phyloP scores from a whole-genome alignment of 345 rosid genomes.

The Garcia nutans region DNA sequence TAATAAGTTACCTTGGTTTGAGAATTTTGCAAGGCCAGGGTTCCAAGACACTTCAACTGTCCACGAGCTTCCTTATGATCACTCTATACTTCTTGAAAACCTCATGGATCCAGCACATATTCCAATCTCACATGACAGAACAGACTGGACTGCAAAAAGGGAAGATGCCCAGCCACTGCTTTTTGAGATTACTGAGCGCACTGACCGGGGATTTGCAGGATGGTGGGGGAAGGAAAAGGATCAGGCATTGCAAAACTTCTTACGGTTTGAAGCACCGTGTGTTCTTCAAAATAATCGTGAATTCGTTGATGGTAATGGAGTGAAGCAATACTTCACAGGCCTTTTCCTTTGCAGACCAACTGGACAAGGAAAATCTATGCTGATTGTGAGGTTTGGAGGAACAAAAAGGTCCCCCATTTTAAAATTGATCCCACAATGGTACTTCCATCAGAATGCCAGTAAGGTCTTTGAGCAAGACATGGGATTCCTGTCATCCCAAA shows the following conservation, averaged over 20 bases:
- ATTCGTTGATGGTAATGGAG: constrained; percentile 56
- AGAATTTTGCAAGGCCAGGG: constrained; percentile 72
- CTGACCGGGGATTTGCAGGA: constrained; percentile 80
- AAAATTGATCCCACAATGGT: constrained; percentile 71
- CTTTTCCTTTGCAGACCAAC: constrained; percentile 92
- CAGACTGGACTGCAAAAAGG: constrained; percentile 81
- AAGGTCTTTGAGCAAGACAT: constrained; percentile 94
- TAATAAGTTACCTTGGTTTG: constrained; percentile 84
- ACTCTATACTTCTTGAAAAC: constrained; percentile 90
- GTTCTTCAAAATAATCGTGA: constrained; percentile 75
- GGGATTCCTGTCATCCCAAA: constrained; percentile 92
- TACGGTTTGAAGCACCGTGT: constrained; percentile 80
- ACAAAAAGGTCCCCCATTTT: constrained; percentile 55
- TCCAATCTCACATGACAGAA: constrained; percentile 89
- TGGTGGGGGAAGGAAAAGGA: constrained; percentile 85
- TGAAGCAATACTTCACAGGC: constrained; percentile 65
- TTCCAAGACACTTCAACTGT: constrained; percentile 66
- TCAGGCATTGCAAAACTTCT: constrained; percentile 41
- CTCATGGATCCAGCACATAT: constrained; percentile 98
- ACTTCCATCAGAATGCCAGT: constrained; percentile 77
- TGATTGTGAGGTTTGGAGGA: constrained; percentile 77
- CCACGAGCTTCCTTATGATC: constrained; percentile 95
- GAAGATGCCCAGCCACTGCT: constrained; percentile 82
- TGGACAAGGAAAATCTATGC: constrained; percentile 97
- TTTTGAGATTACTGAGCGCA: constrained; percentile 71